These are phyloP conservation scores for Camellia japonica DNA, from an alignment of 148 eudicot genomes.

Conservation along the genomic window DNA sequence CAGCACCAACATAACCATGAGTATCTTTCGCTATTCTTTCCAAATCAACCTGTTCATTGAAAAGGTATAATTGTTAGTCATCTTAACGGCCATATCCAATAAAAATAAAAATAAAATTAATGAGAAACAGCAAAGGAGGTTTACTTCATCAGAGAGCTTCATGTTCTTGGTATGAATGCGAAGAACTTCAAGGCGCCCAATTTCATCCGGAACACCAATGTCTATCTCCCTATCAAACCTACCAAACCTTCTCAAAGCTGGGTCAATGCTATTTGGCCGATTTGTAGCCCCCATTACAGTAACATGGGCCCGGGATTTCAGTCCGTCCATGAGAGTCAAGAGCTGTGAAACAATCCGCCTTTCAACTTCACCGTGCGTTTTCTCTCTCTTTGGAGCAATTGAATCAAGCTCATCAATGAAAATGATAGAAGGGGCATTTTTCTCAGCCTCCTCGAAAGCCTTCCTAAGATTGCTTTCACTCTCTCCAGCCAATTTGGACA, in stretches of 20 bases:
- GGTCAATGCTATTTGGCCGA: slow-evolving; percentile 39
- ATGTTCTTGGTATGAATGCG: slow-evolving; percentile 52
- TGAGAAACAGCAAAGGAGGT: neutral
- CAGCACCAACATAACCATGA: slow-evolving; percentile 48
- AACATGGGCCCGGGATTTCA: slow-evolving; percentile 39
- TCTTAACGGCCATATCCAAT: neutral
- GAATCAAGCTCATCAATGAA: slow-evolving; percentile 47
- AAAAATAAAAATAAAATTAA: neutral
- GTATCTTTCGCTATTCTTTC: slow-evolving; percentile 41
- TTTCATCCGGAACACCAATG: slow-evolving; percentile 45
- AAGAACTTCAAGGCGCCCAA: slow-evolving; percentile 44
- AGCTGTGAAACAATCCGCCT: slow-evolving; percentile 43
- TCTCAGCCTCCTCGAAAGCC: slow-evolving; percentile 36
- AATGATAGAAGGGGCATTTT: slow-evolving; percentile 20
- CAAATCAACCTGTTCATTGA: slow-evolving; percentile 31
- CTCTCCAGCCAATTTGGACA: slow-evolving; percentile 49
- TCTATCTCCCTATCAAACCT: slow-evolving; percentile 42
- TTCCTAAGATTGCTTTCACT: slow-evolving; percentile 41
- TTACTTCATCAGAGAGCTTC: slow-evolving; percentile 43
- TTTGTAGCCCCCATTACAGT: slow-evolving; percentile 39
- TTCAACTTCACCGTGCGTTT: slow-evolving; percentile 47
- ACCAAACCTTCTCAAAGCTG: slow-evolving; percentile 39
- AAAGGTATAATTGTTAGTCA: neutral
- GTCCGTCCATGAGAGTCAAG: slow-evolving; percentile 44
- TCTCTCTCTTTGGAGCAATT: slow-evolving; percentile 50